phyloP scores from a whole-genome alignment of 1,284 basidiomycete genomes.

The Ustilago lituana region DNA sequence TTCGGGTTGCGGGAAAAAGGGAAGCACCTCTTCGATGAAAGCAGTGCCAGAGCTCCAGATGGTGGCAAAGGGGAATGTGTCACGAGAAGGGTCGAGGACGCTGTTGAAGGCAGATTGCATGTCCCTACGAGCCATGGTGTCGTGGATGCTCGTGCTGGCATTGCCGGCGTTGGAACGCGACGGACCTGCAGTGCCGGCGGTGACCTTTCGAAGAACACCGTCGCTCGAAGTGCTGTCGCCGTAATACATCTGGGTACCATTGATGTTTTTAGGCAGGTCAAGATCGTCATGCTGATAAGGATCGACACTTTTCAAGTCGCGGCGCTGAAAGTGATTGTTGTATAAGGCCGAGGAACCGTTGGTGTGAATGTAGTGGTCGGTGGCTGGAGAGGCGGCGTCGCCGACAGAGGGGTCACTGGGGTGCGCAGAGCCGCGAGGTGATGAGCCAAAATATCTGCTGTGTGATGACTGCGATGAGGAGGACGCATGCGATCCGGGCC shows the following conservation, averaged over 20 bases:
- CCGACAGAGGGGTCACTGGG: background rate
- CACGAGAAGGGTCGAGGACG: slow-evolving; percentile 36
- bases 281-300: slow-evolving; percentile 7
- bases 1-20: slow-evolving; percentile 33
- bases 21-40: slow-evolving; percentile 44
- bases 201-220: slow-evolving; percentile 21
- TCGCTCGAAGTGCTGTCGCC: slow-evolving; percentile 23
- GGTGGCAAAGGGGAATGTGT: slow-evolving; percentile 45
- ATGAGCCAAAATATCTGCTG: background rate
- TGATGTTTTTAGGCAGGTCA: slow-evolving; percentile 33
- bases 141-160: slow-evolving; percentile 11
- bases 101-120: slow-evolving; percentile 43
- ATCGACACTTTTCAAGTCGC: background rate
- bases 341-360: background rate
- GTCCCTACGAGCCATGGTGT: slow-evolving; percentile 27
- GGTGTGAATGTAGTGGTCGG: background rate
- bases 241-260: slow-evolving; percentile 38
- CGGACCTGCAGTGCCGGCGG: slow-evolving; percentile 6
- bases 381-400: slow-evolving; percentile 9
- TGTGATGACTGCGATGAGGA: slow-evolving; percentile 14
- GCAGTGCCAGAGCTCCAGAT: slow-evolving; percentile 47
- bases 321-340: slow-evolving; percentile 11
- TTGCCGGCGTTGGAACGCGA: slow-evolving; percentile 5
- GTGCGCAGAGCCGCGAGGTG: slow-evolving; percentile 1
- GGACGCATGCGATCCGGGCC: slow-evolving; percentile 15